A percentile compares a stretch with the other conserved stretches of the same genome.
These are phyloP conservation scores for Talaromyces sp. DNA, from an alignment of 2,329 filamentous ascomycete species.

Conservation along the genomic window DNA sequence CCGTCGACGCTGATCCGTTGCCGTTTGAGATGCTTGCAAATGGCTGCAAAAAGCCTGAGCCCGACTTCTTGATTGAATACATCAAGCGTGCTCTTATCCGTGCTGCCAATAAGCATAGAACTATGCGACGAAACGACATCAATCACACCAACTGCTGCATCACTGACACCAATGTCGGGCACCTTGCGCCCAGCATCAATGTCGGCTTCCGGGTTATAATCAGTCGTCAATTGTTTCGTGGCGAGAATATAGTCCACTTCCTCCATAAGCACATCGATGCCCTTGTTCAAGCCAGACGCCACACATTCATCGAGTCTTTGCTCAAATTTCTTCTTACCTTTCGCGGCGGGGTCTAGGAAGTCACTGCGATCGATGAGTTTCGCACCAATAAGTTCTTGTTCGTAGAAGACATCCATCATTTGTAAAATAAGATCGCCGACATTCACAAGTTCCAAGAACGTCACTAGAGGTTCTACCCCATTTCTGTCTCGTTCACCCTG, in stretches of 20 bases:
- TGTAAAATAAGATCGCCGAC: slow-evolving; percentile 97
- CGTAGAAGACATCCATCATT: slow-evolving; percentile 98
- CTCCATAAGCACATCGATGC: slow-evolving; percentile 96
- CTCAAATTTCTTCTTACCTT: slow-evolving; percentile 98
- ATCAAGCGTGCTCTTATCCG: slow-evolving; percentile 96
- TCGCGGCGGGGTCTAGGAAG: slow-evolving; percentile 84
- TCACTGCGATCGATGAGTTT: slow-evolving; percentile 89
- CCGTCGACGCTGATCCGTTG: slow-evolving; percentile 88
- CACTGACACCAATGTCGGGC: slow-evolving; percentile 62
- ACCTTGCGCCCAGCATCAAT: slow-evolving; percentile 32
- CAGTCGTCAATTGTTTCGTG: slow-evolving; percentile 77
- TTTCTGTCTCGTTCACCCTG: slow-evolving; percentile 59
- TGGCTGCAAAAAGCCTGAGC: slow-evolving; percentile 79
- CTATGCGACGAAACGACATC: slow-evolving; percentile 85
- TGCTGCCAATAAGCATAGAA: slow-evolving; percentile 87
- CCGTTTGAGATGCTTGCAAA: slow-evolving; percentile 97
- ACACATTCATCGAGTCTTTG: slow-evolving; percentile 98
- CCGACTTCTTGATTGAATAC: slow-evolving; percentile 99
- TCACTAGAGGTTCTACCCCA: slow-evolving; percentile 86
- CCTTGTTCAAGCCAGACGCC: slow-evolving; percentile 91
- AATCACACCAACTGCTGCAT: slow-evolving; percentile 75
- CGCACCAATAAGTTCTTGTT: slow-evolving; percentile 81
- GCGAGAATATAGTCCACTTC: slow-evolving; percentile 95
- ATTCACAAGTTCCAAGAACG: slow-evolving; percentile 95
- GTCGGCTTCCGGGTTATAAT: slow-evolving; percentile 72